Evolutionary conservation across 257 asterid genomes (phyloP).

Genomic region (Ajuga chamaepitys): DNA sequence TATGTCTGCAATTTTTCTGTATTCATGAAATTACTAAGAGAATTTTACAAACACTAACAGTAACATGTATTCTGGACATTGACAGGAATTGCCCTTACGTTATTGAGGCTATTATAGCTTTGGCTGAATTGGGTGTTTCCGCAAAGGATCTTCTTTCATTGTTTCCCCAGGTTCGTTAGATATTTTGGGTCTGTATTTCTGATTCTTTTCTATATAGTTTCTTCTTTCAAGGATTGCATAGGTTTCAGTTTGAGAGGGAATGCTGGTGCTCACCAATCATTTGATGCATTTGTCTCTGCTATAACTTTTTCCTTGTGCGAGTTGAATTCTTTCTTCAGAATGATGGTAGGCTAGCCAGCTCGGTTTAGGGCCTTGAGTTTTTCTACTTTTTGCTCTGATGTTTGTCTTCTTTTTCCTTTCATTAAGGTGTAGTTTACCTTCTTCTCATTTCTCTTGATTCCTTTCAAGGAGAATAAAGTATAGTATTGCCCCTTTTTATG

Average conservation of each 20-base stretch:
- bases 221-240: not conserved
- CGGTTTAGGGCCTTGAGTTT: not conserved
- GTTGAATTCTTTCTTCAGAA: not conserved
- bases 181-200: not conserved
- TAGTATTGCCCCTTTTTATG: not conserved
- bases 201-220: constrained; percentile 9
- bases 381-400: constrained; percentile 1
- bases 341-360: constrained; percentile 10
- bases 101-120: constrained; percentile 79
- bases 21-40: constrained; percentile 1
- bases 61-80: constrained; percentile 8
- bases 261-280: not conserved
- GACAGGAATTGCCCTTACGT: constrained; percentile 78
- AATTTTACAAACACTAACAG: not conserved
- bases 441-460: not conserved
- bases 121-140: constrained; percentile 84
- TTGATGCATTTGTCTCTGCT: not conserved
- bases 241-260: constrained; percentile 9
- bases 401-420: constrained; percentile 3
- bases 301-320: not conserved
- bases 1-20: not conserved
- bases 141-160: constrained; percentile 73
- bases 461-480: not conserved
- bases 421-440: not conserved
- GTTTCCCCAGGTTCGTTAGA: constrained; percentile 74